phyloP scores from a whole-genome alignment of 805 yeast species.

The Saccharomycopsis synnaedendra region DNA sequence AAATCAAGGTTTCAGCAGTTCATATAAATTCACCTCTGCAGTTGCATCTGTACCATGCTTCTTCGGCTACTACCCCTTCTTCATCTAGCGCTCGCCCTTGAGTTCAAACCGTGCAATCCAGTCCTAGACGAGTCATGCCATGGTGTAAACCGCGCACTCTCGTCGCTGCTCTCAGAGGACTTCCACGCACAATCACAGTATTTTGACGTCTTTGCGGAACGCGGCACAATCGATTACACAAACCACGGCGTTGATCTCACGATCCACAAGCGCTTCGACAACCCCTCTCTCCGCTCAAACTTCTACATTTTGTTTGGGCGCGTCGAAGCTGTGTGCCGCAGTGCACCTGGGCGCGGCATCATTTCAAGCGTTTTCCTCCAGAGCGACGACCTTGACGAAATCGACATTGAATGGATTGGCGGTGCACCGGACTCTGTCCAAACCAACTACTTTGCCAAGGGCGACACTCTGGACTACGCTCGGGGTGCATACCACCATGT shows the following conservation, averaged over 20 bases:
- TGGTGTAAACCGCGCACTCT: constrained; percentile 9
- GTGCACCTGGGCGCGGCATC: constrained; percentile 54
- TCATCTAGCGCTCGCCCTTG: neutral
- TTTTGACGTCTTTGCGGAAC: constrained; percentile 7
- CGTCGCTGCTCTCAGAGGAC: constrained; percentile 7
- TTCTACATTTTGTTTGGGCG: constrained; percentile 66
- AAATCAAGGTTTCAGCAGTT: too few relatives aligned
- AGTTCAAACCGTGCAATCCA: constrained; percentile 16
- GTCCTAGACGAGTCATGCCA: constrained; percentile 5
- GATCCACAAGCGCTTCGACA: constrained; percentile 39
- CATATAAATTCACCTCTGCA: too few relatives aligned
- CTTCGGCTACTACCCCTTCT: neutral
- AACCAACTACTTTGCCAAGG: constrained; percentile 49
- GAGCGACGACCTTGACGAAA: constrained; percentile 59
- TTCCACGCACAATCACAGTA: constrained; percentile 5
- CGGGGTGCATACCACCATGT: constrained; percentile 47
- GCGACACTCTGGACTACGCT: constrained; percentile 48
- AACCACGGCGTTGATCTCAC: constrained; percentile 40
- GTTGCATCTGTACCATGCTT: neutral
- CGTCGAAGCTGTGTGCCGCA: constrained; percentile 45
- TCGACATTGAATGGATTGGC: constrained; percentile 64
- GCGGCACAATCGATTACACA: constrained; percentile 22
- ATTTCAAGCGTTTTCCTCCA: constrained; percentile 56
- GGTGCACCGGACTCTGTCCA: constrained; percentile 43
- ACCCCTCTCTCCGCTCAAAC: constrained; percentile 51